Conservation (phyloP, 78 protist species). For the Dictyostelium intermedium region DNA sequence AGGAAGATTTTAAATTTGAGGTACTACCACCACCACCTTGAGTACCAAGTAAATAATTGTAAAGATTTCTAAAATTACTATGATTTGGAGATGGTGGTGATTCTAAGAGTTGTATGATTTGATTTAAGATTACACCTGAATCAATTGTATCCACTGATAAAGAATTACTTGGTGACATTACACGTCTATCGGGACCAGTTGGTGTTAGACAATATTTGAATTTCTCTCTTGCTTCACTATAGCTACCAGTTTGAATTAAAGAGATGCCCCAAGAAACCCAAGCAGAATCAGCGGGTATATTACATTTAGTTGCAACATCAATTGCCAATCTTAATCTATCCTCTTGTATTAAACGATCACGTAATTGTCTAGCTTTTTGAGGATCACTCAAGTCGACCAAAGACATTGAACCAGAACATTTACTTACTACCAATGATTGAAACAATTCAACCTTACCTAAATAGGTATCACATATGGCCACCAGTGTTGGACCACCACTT, state of each 20-base stretch:
- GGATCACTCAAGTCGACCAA: constrained; percentile 67
- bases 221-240: constrained; percentile 81
- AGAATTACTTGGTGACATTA: constrained; percentile 56
- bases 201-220: constrained; percentile 74
- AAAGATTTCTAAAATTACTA: constrained; percentile 29
- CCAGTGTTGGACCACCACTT: constrained; percentile 64
- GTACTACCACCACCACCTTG: background rate
- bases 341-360: constrained; percentile 70
- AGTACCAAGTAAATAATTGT: constrained; percentile 1
- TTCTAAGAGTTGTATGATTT: constrained; percentile 77
- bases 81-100: constrained; percentile 75
- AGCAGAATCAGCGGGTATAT: constrained; percentile 73
- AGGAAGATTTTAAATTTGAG: background rate
- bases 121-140: constrained; percentile 41
- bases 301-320: constrained; percentile 82
- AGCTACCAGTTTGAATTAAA: constrained; percentile 52
- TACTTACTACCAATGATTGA: constrained; percentile 60
- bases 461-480: constrained; percentile 69
- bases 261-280: constrained; percentile 88
- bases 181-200: constrained; percentile 39
- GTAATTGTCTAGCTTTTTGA: constrained; percentile 78
- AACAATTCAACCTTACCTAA: constrained; percentile 70
- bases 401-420: constrained; percentile 54
- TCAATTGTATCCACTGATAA: constrained; percentile 48
- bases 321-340: constrained; percentile 82